These are phyloP conservation scores for Sugiyamaella chiloensis DNA, from an alignment of 805 yeast species.

Conservation along the genomic window DNA sequence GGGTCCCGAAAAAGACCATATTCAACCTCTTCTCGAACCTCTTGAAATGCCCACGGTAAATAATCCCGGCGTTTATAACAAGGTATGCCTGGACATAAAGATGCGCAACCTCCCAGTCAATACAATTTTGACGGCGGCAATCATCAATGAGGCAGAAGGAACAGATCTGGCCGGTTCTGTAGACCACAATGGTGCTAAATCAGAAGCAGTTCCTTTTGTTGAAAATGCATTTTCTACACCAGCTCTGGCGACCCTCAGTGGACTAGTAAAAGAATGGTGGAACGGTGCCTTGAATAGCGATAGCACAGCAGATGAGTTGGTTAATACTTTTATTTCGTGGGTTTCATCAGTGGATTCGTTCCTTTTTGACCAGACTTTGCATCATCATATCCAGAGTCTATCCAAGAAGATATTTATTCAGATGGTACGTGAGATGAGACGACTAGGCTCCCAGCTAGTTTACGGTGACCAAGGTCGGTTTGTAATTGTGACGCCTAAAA, in stretches of 20 bases:
- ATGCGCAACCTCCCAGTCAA: constrained; percentile 79
- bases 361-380: constrained; percentile 73
- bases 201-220: constrained; percentile 47
- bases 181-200: constrained; percentile 30
- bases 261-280: constrained; percentile 89
- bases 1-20: constrained; percentile 67
- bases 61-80: constrained; percentile 73
- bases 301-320: constrained; percentile 74
- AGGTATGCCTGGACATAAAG: constrained; percentile 73
- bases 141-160: constrained; percentile 86
- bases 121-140: constrained; percentile 78
- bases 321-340: constrained; percentile 82
- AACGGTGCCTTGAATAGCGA: constrained; percentile 73
- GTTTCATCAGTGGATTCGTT: constrained; percentile 70
- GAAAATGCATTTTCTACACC: constrained; percentile 80
- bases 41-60: constrained; percentile 69
- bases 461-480: constrained; percentile 77
- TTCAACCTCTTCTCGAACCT: constrained; percentile 48
- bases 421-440: constrained; percentile 70
- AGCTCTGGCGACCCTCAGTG: constrained; percentile 66
- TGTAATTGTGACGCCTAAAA: constrained; percentile 68
- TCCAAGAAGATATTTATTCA: constrained; percentile 80
- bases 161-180: constrained; percentile 60
- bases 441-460: constrained; percentile 74
- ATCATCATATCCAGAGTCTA: constrained; percentile 83